These are phyloP conservation scores for Aphanomyces cochlioides DNA, from an alignment of 352 stramenopile species.

Conservation along the genomic window DNA sequence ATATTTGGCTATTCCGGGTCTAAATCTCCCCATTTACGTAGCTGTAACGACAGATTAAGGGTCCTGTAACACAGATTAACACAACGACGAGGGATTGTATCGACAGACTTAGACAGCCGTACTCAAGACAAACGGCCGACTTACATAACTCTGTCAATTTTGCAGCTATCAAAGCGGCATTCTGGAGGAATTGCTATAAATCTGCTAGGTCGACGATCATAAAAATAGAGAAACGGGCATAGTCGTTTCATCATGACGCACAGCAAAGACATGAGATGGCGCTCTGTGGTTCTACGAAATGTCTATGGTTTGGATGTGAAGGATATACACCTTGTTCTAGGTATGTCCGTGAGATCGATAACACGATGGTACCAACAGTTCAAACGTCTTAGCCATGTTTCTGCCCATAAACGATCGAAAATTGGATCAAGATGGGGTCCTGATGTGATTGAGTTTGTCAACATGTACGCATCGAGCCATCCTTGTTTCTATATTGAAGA, in stretches of 20 bases:
- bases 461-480: conserved; percentile 30
- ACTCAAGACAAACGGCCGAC: not conserved
- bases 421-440: not conserved
- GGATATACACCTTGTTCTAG: conserved; percentile 22
- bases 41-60: too few relatives aligned
- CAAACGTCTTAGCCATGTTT: conserved; percentile 11
- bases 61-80: too few relatives aligned
- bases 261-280: conserved; percentile 31
- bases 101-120: too few relatives aligned
- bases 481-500: conserved; percentile 39
- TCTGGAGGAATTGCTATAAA: too few relatives aligned
- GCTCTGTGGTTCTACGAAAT: conserved; percentile 30
- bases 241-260: conserved; percentile 6
- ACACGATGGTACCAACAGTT: conserved; percentile 26
- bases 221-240: not conserved
- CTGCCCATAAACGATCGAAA: too few relatives aligned
- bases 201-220: too few relatives aligned
- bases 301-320: conserved; percentile 29
- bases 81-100: too few relatives aligned
- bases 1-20: too few relatives aligned
- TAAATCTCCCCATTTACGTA: too few relatives aligned
- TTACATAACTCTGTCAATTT: conserved; percentile 1
- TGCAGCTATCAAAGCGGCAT: not conserved
- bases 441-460: conserved; percentile 27
- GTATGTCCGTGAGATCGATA: conserved; percentile 6